Conservation (phyloP, 2,329 filamentous ascomycete genomes). For the Epichloe gansuensis region DNA sequence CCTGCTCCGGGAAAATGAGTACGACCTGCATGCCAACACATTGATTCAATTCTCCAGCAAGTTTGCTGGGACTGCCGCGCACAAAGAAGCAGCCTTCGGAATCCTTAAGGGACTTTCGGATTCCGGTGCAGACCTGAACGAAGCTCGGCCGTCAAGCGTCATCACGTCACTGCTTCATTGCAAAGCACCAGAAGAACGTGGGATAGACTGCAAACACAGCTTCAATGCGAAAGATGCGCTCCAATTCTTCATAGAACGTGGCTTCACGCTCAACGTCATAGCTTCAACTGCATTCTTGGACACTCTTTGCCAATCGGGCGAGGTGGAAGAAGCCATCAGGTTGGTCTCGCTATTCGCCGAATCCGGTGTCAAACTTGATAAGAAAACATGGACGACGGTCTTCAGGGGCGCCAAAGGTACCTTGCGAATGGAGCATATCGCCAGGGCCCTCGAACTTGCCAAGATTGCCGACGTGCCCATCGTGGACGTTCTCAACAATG, state of each 20-base stretch:
- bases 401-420: conserved; percentile 55
- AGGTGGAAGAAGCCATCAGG: conserved; percentile 23
- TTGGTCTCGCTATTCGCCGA: conserved; percentile 22
- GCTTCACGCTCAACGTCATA: conserved; percentile 48
- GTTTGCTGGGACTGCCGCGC: conserved; percentile 25
- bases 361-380: conserved; percentile 46
- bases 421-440: conserved; percentile 40
- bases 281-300: conserved; percentile 56
- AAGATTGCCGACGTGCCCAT: conserved; percentile 35
- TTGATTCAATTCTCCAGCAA: conserved; percentile 33
- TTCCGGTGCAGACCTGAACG: conserved; percentile 31
- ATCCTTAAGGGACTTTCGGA: conserved; percentile 27
- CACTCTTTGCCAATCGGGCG: conserved; percentile 48
- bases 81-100: conserved; percentile 31
- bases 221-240: conserved; percentile 21
- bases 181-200: conserved; percentile 9
- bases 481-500: conserved; percentile 23
- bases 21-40: conserved; percentile 29
- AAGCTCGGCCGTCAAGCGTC: conserved; percentile 34
- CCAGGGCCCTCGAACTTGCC: conserved; percentile 22
- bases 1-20: conserved; percentile 16
- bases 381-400: conserved; percentile 54
- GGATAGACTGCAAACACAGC: conserved; percentile 7
- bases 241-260: conserved; percentile 39
- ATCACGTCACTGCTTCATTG: conserved; percentile 46